Percentiles rank a stretch among this genome's conserved stretches.
These are phyloP conservation scores for Gautieria morchelliformis DNA, from an alignment of 768 basidiomycete species.

Conservation along the genomic window DNA sequence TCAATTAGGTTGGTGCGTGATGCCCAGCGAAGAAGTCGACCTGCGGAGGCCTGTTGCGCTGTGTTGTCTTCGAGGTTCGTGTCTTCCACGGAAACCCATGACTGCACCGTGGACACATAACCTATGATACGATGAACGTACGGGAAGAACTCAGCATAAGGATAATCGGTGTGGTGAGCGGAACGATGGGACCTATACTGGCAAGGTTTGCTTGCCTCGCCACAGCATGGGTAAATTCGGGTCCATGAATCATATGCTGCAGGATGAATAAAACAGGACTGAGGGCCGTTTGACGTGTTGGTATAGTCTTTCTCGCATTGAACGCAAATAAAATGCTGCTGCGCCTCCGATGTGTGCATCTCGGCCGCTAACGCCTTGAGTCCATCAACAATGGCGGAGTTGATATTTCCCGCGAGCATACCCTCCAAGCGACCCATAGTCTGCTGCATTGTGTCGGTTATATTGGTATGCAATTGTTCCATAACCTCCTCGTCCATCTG, in stretches of 20 bases:
- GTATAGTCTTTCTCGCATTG: constrained; percentile 31
- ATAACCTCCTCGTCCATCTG: constrained; percentile 31
- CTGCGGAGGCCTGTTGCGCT: constrained; percentile 16
- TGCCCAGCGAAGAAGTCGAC: constrained; percentile 28
- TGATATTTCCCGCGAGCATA: constrained; percentile 24
- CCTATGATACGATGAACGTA: constrained; percentile 24
- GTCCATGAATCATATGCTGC: constrained; percentile 27
- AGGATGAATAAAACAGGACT: constrained; percentile 30
- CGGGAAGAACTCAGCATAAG: constrained; percentile 30
- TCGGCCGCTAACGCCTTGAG: constrained; percentile 27
- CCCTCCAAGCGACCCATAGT: constrained; percentile 23
- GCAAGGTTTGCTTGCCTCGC: constrained; percentile 24
- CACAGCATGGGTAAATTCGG: constrained; percentile 28
- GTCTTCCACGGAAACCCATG: constrained; percentile 27
- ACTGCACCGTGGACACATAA: constrained; percentile 22
- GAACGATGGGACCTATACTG: constrained; percentile 27
- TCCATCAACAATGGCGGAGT: constrained; percentile 26
- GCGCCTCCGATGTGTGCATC: constrained; percentile 25
- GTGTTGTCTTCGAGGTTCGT: constrained; percentile 27
- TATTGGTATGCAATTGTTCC: constrained; percentile 29
- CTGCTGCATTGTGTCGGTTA: constrained; percentile 25
- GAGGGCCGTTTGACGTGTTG: constrained; percentile 27
- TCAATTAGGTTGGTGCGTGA: constrained; percentile 23
- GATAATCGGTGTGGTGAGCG: constrained; percentile 33
- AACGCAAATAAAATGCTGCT: constrained; percentile 29